Base-by-base conservation (phyloP, 2,329 filamentous ascomycete genomes). In the Apiospora rasikravindrae region DNA sequence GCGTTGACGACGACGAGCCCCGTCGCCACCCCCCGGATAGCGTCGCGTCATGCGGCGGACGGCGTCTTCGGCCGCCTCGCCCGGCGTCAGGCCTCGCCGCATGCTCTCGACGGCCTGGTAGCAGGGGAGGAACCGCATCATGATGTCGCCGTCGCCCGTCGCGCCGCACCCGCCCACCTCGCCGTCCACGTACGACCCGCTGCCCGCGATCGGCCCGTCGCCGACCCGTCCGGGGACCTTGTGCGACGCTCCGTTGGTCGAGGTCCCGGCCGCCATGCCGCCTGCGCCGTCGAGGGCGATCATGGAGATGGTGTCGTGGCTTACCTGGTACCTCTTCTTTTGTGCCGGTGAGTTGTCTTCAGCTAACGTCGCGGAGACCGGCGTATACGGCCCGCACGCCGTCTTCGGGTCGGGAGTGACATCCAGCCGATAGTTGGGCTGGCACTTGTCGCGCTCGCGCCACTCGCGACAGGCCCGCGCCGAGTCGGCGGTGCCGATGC, bases 111-210 rank as follows among this genome's bases (percentile, higher is more conserved):
- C 84, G 1, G 87, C 88, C 75, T 89, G 88, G 75, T 89, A 89
- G 76, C 88, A 89, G 0, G 88, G 88, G 33, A 89, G 77, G 73
- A 89, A 88, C 5, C 87, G 83, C 84, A 89, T 87, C 87, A 89
- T 88, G 72, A 89, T 78, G 75, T 89, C 88, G 0, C 88, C 88
- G 70, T 89, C 87, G 1, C 88, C 88, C 0, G 88, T 89, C 1
- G 88, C 87, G 10, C 87, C 88, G 74, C 88, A 89, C 0, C 85
- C 88, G 1, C 87, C 88, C 1, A 87, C 84, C 3, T 87, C 86
- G 5, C 81, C 81, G 73, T 89, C 88, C 3, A 87, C 88, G 74
- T 89, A 89, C 1, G 86, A 87, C 1, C 87, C 88, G 70, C 85
- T 87, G 0, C 88, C 88, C 0, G 83, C 81, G 69, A 89, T 88